Percentiles rank a stretch among this genome's conserved stretches.
Conservation (phyloP, 2,329 filamentous ascomycete genomes). For the Hymenoscyphus infarciens region DNA sequence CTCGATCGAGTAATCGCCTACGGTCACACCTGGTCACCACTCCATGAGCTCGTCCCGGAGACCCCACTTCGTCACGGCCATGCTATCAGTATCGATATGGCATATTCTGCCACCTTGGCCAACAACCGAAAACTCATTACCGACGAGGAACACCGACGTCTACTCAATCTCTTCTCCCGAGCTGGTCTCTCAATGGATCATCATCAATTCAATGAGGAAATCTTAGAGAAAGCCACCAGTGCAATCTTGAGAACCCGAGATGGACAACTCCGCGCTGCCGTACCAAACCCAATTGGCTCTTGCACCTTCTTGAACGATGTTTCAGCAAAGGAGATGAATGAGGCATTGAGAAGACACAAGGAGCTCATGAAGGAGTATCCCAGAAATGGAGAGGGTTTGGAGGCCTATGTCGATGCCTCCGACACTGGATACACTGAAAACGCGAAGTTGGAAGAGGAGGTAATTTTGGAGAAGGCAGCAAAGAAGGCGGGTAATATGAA, state of each 20-base stretch:
- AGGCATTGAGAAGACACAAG: conserved; percentile 61
- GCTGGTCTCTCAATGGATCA: conserved; percentile 71
- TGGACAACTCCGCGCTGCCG: conserved; percentile 63
- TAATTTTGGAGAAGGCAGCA: conserved; percentile 24
- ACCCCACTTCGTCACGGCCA: conserved; percentile 69
- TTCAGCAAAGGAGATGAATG: conserved; percentile 56
- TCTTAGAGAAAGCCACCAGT: conserved; percentile 62
- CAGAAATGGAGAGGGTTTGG: conserved; percentile 60
- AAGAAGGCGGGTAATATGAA: conserved; percentile 28
- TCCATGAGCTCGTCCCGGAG: conserved; percentile 66
- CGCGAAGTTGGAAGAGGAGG: conserved; percentile 29
- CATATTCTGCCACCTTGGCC: conserved; percentile 67
- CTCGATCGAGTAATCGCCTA: conserved; percentile 71
- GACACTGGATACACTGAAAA: conserved; percentile 57
- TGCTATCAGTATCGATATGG: conserved; percentile 74
- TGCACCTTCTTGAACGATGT: conserved; percentile 70
- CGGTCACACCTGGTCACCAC: conserved; percentile 71
- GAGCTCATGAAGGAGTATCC: conserved; percentile 59
- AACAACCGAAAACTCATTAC: conserved; percentile 58
- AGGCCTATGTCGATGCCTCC: conserved; percentile 65
- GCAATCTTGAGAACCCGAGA: conserved; percentile 71
- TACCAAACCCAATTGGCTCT: conserved; percentile 63
- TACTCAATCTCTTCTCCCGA: conserved; percentile 66
- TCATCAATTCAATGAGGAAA: conserved; percentile 60
- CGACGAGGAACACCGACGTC: conserved; percentile 55